Percentiles rank a stretch among this genome's conserved stretches.
Evolutionary conservation across 805 yeast species (phyloP).

Genomic region (Deakozyma indianensis): DNA sequence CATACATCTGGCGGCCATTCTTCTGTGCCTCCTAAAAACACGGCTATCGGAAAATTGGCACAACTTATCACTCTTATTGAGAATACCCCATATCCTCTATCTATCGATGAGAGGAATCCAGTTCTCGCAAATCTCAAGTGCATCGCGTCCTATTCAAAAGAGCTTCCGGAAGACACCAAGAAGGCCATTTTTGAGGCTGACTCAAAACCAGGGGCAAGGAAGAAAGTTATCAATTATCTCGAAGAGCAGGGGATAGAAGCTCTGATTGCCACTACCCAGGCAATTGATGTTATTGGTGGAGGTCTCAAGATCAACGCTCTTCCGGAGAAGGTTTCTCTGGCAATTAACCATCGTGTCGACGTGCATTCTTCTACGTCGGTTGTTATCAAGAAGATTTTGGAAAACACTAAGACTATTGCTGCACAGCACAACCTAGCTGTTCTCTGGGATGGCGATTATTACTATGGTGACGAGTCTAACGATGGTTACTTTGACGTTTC

Average conservation of each 20-base stretch:
- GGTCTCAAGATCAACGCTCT: constrained; percentile 68
- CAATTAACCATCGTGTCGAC: constrained; percentile 52
- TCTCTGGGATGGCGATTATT: constrained; percentile 21
- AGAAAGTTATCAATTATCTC: neutral
- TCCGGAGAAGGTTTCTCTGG: constrained; percentile 45
- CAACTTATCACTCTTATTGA: constrained; percentile 48
- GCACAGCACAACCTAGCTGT: constrained; percentile 35
- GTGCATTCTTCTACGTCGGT: constrained; percentile 38
- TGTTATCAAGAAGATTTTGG: constrained; percentile 18
- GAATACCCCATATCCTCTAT: constrained; percentile 35
- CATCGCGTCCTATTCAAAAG: constrained; percentile 26
- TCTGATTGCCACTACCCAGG: constrained; percentile 47
- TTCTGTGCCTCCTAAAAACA: constrained; percentile 66
- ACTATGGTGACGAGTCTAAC: neutral
- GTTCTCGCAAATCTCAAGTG: constrained; percentile 44
- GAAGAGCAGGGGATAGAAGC: constrained; percentile 6
- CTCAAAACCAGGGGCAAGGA: neutral
- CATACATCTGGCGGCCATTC: constrained; percentile 69
- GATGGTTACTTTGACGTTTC: constrained; percentile 1
- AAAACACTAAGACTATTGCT: constrained; percentile 28
- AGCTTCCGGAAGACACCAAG: neutral
- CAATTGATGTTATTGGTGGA: constrained; percentile 51
- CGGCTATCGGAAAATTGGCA: constrained; percentile 62
- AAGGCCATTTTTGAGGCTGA: neutral
- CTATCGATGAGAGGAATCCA: constrained; percentile 47